Base-by-base conservation (phyloP, 306 rosid genomes). In the Citrullus colocynthis region DNA sequence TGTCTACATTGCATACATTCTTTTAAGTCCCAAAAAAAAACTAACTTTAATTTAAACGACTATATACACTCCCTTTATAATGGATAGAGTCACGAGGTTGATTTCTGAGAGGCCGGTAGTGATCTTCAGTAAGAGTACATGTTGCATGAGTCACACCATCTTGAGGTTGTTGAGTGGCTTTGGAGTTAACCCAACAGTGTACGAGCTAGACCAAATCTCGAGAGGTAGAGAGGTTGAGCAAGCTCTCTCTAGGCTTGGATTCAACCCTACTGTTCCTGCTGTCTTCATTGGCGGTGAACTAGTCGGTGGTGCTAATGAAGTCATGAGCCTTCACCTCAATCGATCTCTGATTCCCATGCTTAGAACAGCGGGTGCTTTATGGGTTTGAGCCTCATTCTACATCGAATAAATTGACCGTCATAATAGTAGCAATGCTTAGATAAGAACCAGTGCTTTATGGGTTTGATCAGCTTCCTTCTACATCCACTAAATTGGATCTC, bases 221-320 rank as follows among this genome's bases (percentile, higher is more conserved):
- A 87, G 90, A 80, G 99, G 98, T 3, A 88, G 88, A 59, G 99
- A 95, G 17, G 89, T 95, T 9, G 99, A 95, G 63, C 97, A 92
- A 54, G 97, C 97, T 51, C 93, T 95, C 12, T 39, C 76, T 42
- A 44, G n/a, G 20, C 76, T 94, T 0, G 97, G 97, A 0, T 84
- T 88, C 39, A 88, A 78, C 67, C 97, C 97, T 0, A 83, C 91
- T 1, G 97, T 94, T 16, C 98, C 98, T 0, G 88, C 91, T 0
- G 96, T 94, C 64, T 91, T 90, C 88, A 94, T 94, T 7, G 91
- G 89, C 3, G 95, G 96, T 9, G 83, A 90, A 52, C 84, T 91
- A 56, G 84, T 90, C 1, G 98, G 98, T 17, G 97, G 98, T 65
- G 81, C 96, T 79, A 94, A 90, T 84, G 92, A 94, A 78, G 87